Conservation (phyloP, 805 yeast genomes). For the Kazachstania bromeliacearum region DNA sequence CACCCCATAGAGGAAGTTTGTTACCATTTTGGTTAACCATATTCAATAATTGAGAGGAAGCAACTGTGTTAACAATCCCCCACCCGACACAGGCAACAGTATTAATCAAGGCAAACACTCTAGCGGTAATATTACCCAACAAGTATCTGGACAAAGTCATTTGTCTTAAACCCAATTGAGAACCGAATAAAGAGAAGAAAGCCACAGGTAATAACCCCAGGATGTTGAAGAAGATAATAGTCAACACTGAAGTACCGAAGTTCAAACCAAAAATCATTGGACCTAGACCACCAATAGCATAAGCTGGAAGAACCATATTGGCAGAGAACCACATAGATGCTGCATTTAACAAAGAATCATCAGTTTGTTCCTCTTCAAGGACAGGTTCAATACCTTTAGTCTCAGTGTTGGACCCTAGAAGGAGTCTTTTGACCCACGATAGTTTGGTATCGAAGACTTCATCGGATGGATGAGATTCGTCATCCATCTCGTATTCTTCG, state of each 20-base stretch:
- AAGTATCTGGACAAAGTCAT: conserved; percentile 72
- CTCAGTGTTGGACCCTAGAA: conserved; percentile 35
- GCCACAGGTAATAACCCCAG: conserved; percentile 77
- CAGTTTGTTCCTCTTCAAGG: conserved; percentile 68
- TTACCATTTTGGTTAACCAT: conserved; percentile 52
- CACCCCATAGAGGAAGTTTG: conserved; percentile 82
- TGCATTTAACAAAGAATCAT: conserved; percentile 54
- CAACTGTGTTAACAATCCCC: conserved; percentile 89
- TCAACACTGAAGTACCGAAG: conserved; percentile 62
- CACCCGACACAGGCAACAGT: conserved; percentile 86
- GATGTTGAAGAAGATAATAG: conserved; percentile 61
- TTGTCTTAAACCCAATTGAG: conserved; percentile 78
- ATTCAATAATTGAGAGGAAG: conserved; percentile 75
- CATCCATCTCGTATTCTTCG: conserved; percentile 5
- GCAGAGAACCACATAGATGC: conserved; percentile 90
- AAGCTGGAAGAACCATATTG: conserved; percentile 77
- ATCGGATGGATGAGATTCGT: conserved; percentile 5
- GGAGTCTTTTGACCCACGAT: conserved; percentile 19
- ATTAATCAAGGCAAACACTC: conserved; percentile 70
- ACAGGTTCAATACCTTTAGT: conserved; percentile 74
- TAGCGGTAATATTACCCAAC: conserved; percentile 64
- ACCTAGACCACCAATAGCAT: conserved; percentile 67
- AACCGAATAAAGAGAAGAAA: conserved; percentile 73
- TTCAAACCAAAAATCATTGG: conserved; percentile 54
- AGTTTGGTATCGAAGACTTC: conserved; percentile 11